Evolutionary conservation across 768 basidiomycete genomes (phyloP), one percentile per base, ranked within the genome.

Genomic region (Boletus eberwhitei): DNA sequence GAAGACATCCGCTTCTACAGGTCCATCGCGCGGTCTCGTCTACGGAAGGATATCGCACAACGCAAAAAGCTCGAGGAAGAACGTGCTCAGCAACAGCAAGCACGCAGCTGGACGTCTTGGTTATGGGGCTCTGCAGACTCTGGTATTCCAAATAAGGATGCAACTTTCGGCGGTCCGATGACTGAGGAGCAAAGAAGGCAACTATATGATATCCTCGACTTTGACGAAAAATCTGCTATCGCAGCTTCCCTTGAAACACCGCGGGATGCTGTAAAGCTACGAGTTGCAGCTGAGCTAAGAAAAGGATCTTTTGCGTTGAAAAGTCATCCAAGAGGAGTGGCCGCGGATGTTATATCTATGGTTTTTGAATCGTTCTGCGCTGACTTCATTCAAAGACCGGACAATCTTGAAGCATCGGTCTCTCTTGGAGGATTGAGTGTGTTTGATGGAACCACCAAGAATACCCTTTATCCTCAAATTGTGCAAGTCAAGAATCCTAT

Each of bases 1-100:
- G 93, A 96, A 69, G 97, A 98, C 64, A 86, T 99, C 48, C 87
- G 96, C 4, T 97, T 98, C 73, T 99, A 98, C 74, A 85, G 97
- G 32, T 98, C 94, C 4, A 92, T 98, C 56, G 91, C 93, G 0
- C 86, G 91, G 26, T 93, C 93, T 3, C 85, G 85, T 59, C 77
- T 96, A 16, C 85, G 87, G 62, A 93, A 98, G 68, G 93, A 98
- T 63, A 77, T 83, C 21, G 90, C 84, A 3, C 74, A 87, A 35
- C 74, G 77, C 45, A 80, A 81, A 61, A 85, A 84, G 63, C 71
- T 80, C 38, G 79, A 92, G 50, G 88, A 90, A 63, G 85, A 85
- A 48, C 82, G 85, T 64, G 79, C 79, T 65, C 77, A 79, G 52
- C 77, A 79, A 54, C 72, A 81, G 53, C 73, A 78, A 58, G 76